phyloP scores from a whole-genome alignment of 2,329 filamentous ascomycete species.

The Ramichloridium luteum region DNA sequence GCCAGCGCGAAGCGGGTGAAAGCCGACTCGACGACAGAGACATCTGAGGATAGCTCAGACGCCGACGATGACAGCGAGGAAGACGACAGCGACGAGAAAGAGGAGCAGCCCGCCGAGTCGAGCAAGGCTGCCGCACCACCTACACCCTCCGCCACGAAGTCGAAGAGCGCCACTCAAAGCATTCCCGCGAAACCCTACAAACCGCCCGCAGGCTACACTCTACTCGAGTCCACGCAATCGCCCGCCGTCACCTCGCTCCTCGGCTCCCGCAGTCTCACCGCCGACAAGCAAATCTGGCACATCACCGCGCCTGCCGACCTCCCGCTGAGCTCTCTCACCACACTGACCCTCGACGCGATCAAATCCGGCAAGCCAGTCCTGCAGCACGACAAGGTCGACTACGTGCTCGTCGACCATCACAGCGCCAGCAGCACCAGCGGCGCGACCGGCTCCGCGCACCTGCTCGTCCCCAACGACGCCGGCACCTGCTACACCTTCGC shows the following conservation, averaged over 20 bases:
- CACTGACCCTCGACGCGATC: conserved; percentile 50
- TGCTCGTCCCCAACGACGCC: conserved; percentile 15
- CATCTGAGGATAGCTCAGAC: conserved; percentile 6
- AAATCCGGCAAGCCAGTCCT: conserved; percentile 43
- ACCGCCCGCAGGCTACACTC: conserved; percentile 35
- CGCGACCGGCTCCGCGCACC: conserved; percentile 9
- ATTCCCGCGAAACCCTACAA: conserved; percentile 17
- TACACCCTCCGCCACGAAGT: conserved; percentile 2
- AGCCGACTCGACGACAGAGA: conserved; percentile 7
- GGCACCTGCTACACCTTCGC: conserved; percentile 26
- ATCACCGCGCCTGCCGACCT: conserved; percentile 61
- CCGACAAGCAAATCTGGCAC: conserved; percentile 69
- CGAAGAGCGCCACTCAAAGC: conserved; percentile 5
- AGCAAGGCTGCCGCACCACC: conserved; percentile 6
- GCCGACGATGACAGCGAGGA: conserved; percentile 8
- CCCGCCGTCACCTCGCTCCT: conserved; percentile 33
- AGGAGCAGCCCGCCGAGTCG: conserved; percentile 1
- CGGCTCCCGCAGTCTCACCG: conserved; percentile 39
- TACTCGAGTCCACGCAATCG: conserved; percentile 35
- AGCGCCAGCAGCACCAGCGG: conserved; percentile 6
- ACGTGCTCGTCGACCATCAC: conserved; percentile 26
- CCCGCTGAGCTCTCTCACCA: conserved; percentile 54
- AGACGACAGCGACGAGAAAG: conserved; percentile 1
- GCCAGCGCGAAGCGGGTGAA: no score
- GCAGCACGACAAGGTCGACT: conserved; percentile 52